Evolutionary conservation across 345 rosid species (phyloP).

Genomic region (Laguncularia racemosa): DNA sequence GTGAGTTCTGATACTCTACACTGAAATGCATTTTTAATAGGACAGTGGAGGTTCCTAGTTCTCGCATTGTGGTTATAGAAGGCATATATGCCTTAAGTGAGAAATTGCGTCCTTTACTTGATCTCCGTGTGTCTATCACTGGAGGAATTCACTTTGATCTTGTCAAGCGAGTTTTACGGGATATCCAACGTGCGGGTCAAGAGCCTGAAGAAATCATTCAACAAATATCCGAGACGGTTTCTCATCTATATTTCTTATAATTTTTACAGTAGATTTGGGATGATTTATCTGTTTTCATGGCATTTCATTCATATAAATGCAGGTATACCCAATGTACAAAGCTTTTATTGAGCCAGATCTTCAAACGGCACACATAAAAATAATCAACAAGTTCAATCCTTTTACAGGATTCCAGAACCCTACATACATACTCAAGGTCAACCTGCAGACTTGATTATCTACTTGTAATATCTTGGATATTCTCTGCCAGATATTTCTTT

Average conservation of each 20-base stretch:
- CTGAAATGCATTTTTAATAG: slow-evolving; percentile 30
- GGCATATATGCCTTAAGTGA: slow-evolving; percentile 95
- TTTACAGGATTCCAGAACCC: slow-evolving; percentile 98
- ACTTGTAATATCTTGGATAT: not conserved
- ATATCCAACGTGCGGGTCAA: slow-evolving; percentile 96
- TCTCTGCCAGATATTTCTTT: not conserved
- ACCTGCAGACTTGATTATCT: not conserved
- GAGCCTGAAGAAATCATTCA: slow-evolving; percentile 99
- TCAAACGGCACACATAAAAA: slow-evolving; percentile 89
- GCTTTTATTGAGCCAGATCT: slow-evolving; percentile 99
- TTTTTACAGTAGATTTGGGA: not conserved
- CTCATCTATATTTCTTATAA: slow-evolving; percentile 14
- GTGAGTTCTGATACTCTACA: too few relatives aligned
- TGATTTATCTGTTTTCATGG: slow-evolving; percentile 7
- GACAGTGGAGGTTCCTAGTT: slow-evolving; percentile 85
- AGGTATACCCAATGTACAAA: slow-evolving; percentile 99
- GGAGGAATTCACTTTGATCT: slow-evolving; percentile 98
- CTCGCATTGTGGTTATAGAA: slow-evolving; percentile 88
- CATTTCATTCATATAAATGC: slow-evolving; percentile 6
- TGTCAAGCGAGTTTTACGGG: slow-evolving; percentile 91
- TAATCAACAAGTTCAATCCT: slow-evolving; percentile 93
- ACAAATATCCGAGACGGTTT: slow-evolving; percentile 96
- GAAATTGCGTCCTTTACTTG: slow-evolving; percentile 74
- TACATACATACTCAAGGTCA: slow-evolving; percentile 84
- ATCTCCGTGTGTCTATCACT: slow-evolving; percentile 94